These are phyloP conservation scores for Aspergillus nidulans DNA, from an alignment of 495 filamentous ascomycete species.

Conservation along the genomic window DNA sequence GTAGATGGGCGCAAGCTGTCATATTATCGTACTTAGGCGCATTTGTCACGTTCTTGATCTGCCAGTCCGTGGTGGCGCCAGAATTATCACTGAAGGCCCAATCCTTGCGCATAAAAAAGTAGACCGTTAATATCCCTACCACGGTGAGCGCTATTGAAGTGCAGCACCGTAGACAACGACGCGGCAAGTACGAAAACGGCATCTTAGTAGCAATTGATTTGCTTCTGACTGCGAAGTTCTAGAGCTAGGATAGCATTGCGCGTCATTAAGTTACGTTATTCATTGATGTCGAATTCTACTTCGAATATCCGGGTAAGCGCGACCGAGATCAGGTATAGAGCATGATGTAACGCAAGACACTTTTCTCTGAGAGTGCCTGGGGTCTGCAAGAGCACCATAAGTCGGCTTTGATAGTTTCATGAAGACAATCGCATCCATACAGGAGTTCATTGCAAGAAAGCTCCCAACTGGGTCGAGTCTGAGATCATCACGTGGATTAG, in stretches of 20 bases:
- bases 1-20: neutral
- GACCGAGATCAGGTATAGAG: neutral
- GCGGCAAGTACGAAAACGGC: neutral
- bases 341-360: neutral
- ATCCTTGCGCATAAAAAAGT: neutral
- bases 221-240: no score
- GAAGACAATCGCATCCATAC: no score
- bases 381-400: no score
- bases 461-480: no score
- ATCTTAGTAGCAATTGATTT: no score
- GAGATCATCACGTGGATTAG: no score
- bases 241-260: no score
- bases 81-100: neutral
- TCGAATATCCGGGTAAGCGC: neutral
- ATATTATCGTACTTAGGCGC: neutral
- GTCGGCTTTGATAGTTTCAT: no score
- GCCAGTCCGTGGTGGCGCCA: neutral
- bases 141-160: neutral
- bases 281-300: neutral
- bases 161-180: constrained; percentile 1
- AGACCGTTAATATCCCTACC: neutral
- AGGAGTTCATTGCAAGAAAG: no score
- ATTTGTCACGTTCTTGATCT: neutral
- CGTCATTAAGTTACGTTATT: no score
- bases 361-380: neutral